Base-by-base conservation (phyloP, 148 eudicot genomes). In the Dianthus caryophyllus region DNA sequence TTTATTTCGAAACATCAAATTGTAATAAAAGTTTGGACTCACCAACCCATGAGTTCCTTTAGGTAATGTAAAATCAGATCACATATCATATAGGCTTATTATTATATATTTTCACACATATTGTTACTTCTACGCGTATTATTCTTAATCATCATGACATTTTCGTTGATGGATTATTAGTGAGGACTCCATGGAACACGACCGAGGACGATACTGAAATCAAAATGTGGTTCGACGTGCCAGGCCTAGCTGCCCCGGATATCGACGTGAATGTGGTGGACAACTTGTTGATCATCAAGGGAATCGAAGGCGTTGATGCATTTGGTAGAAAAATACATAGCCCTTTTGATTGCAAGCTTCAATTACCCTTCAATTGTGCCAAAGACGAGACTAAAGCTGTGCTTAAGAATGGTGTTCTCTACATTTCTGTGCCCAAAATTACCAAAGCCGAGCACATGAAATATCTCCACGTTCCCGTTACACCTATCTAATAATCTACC, bases 181-280 rank as follows among this genome's bases (percentile, higher is more conserved):
- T 47, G 54, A 67, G 68, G 54, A 55, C 65, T 6, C 70, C 75
- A 14, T 72, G 65, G 70, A 56, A 57, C 65, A 57, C 65, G 1
- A 47, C 65, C 0, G 75, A 72, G 58, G 70, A 72, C 29, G 70
- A 72, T 1, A 44, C 9, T 9, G 69, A 29, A 38, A 44, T 72
- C 14, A 56, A 10, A 49, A 54, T 72, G 64, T 46, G 75, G 64
- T 30, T 72, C 55, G 75, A 72, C 65, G 13, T 72, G 75, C 75
- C 75, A 0, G 75, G 75, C 21, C 16, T 72, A 17, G 69, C 27
- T 3, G 57, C 75, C 2, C 65, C 61, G 2, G 75, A 72, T 9
- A 13, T 72, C 9, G 70, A 72, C 25, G 75, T 72, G 64, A 65
- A 72, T 30, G 65, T 72, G 48, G 70, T 65, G n/a, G 75, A 68